A percentile compares a stretch with the other conserved stretches of the same genome.
Evolutionary conservation across 495 filamentous ascomycete species (phyloP).

Genomic region (Xylaria grammica): DNA sequence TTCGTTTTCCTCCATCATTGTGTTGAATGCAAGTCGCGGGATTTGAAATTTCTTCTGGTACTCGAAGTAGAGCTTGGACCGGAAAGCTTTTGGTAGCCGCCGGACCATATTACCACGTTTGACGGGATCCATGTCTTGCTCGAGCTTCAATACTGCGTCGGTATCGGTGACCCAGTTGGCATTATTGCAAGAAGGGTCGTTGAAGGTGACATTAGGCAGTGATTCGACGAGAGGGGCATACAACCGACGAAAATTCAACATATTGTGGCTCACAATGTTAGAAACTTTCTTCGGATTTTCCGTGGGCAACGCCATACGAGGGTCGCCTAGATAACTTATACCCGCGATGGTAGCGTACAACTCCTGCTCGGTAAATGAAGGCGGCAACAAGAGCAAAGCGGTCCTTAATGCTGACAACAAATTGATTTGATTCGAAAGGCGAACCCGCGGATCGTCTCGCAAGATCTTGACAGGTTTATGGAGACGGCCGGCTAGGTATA

Average conservation of each 20-base stretch:
- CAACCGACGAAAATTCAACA: conserved; percentile 86
- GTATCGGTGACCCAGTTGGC: conserved; percentile 71
- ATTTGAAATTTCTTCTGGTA: conserved; percentile 91
- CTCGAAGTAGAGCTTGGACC: conserved; percentile 87
- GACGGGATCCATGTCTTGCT: conserved; percentile 89
- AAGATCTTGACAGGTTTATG: conserved; percentile 99
- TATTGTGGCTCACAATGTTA: conserved; percentile 91
- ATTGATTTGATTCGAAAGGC: conserved; percentile 93
- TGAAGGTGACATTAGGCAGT: conserved; percentile 84
- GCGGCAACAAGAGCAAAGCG: conserved; percentile 82
- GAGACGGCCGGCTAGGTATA: conserved; percentile 91
- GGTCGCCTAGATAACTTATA: conserved; percentile 92
- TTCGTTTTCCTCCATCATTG: conserved; percentile 78
- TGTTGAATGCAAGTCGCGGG: conserved; percentile 78
- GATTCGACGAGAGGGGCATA: conserved; percentile 88
- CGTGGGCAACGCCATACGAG: conserved; percentile 84
- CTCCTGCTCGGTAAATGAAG: conserved; percentile 82
- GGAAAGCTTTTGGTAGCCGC: conserved; percentile 84
- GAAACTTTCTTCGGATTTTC: conserved; percentile 92
- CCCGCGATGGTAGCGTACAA: conserved; percentile 88
- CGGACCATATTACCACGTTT: conserved; percentile 95
- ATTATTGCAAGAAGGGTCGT: conserved; percentile 66
- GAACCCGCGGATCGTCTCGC: conserved; percentile 87
- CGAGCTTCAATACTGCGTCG: conserved; percentile 57
- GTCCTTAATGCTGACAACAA: conserved; percentile 88